phyloP scores from a whole-genome alignment of 2,329 filamentous ascomycete genomes.

The Sporothrix variecibatus region DNA sequence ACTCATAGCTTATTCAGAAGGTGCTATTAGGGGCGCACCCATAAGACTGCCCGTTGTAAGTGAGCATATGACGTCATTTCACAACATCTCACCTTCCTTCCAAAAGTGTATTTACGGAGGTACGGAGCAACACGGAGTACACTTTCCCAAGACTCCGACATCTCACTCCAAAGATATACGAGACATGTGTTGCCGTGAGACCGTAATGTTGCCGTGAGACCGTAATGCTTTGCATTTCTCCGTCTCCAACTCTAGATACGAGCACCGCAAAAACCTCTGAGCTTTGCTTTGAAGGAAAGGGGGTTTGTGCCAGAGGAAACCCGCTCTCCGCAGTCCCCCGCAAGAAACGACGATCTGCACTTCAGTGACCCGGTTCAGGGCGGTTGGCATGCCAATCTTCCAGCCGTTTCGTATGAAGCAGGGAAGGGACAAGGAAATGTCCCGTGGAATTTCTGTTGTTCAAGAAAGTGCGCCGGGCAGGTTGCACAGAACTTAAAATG shows the following conservation, averaged over 20 bases:
- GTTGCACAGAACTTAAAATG: neutral
- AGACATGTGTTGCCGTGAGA: neutral
- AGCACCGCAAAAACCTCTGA: neutral
- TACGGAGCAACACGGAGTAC: too few species aligned
- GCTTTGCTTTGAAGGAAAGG: neutral
- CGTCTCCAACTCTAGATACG: neutral
- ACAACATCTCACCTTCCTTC: neutral
- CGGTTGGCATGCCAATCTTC: neutral
- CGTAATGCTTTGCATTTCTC: neutral
- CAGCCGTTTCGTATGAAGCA: neutral
- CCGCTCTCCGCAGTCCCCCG: neutral
- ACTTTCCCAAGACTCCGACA: neutral
- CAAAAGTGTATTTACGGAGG: neutral
- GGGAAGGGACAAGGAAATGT: neutral
- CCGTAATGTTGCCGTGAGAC: neutral
- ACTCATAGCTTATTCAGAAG: too few species aligned
- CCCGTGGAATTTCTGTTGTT: neutral
- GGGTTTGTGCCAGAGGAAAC: neutral
- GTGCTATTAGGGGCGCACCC: neutral
- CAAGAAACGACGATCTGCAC: neutral
- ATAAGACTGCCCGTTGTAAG: neutral
- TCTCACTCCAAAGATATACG: neutral
- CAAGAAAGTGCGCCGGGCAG: neutral
- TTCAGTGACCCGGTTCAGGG: neutral
- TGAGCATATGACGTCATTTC: neutral